Evolutionary conservation across 768 basidiomycete species (phyloP).

Genomic region (Xerocomellus intermedius): DNA sequence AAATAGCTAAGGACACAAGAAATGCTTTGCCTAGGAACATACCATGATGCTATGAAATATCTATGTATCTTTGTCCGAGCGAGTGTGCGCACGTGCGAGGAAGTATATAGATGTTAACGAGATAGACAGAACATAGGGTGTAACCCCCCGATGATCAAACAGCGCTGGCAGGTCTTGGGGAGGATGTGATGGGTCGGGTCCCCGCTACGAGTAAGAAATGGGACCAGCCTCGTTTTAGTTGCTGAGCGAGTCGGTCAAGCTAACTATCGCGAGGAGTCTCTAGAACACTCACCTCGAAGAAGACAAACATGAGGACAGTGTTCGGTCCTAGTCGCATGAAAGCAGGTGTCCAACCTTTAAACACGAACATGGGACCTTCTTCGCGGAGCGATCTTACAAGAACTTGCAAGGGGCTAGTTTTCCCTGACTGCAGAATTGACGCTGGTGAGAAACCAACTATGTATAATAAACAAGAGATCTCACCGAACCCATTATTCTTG

Average conservation of each 20-base stretch:
- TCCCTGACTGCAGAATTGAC: conserved; percentile 43
- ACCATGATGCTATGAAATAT: conserved; percentile 7
- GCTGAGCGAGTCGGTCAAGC: conserved; percentile 39
- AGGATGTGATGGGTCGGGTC: not conserved
- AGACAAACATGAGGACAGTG: conserved; percentile 81
- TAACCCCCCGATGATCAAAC: not conserved
- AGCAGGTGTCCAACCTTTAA: conserved; percentile 89
- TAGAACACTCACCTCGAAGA: conserved; percentile 62
- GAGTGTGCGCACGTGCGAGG: not conserved
- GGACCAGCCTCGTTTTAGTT: conserved; percentile 67
- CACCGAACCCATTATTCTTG: conserved; percentile 77
- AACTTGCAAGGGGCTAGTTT: conserved; percentile 48
- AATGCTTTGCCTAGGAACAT: conserved; percentile 7
- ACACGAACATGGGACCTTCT: conserved; percentile 76
- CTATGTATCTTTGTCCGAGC: conserved; percentile 4
- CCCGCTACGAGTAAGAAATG: conserved; percentile 1
- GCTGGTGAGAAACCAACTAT: conserved; percentile 1
- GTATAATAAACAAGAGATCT: conserved; percentile 20
- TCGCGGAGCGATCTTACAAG: conserved; percentile 58
- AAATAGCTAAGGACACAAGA: conserved; percentile 1
- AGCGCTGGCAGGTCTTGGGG: not conserved
- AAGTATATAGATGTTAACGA: conserved; percentile 6
- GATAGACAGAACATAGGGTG: not conserved
- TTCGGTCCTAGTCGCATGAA: conserved; percentile 83
- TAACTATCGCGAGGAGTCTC: not conserved